Evolutionary conservation across 805 yeast genomes (phyloP).

Genomic region (Suhomyces canberraensis): DNA sequence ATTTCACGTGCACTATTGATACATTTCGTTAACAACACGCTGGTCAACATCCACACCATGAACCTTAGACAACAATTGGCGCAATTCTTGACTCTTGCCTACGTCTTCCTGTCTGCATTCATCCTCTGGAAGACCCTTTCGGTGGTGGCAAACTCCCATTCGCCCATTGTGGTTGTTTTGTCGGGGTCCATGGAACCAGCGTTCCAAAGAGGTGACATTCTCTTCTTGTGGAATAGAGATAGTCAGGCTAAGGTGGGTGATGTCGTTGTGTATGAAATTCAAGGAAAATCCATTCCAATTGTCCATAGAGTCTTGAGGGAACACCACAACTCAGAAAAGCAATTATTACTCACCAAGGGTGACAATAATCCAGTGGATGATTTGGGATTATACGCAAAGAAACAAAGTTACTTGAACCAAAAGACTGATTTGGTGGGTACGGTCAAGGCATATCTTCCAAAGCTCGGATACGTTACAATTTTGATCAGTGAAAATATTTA

Average conservation of each 20-base stretch:
- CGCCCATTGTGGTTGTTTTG: conserved; percentile 94
- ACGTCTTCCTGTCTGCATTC: conserved; percentile 84
- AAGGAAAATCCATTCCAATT: conserved; percentile 83
- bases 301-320: conserved; percentile 92
- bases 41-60: conserved; percentile 31
- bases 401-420: conserved; percentile 73
- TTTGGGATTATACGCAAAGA: conserved; percentile 74
- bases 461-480: conserved; percentile 86
- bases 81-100: conserved; percentile 69
- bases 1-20: too few species aligned
- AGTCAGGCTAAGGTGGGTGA: conserved; percentile 74
- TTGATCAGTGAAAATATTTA: conserved; percentile 84
- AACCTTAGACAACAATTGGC: conserved; percentile 57
- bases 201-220: conserved; percentile 93
- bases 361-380: conserved; percentile 95
- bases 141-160: conserved; percentile 72
- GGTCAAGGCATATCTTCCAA: conserved; percentile 90
- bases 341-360: conserved; percentile 86
- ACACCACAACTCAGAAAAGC: conserved; percentile 59
- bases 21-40: too few species aligned
- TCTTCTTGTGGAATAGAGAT: conserved; percentile 87
- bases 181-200: conserved; percentile 99
- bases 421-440: conserved; percentile 80
- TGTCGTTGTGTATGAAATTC: conserved; percentile 85
- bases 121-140: conserved; percentile 87